Percentiles rank a stretch among this genome's conserved stretches.
These are phyloP conservation scores for Microascus cirrosus DNA, from an alignment of 2,329 filamentous ascomycete genomes.

Conservation along the genomic window DNA sequence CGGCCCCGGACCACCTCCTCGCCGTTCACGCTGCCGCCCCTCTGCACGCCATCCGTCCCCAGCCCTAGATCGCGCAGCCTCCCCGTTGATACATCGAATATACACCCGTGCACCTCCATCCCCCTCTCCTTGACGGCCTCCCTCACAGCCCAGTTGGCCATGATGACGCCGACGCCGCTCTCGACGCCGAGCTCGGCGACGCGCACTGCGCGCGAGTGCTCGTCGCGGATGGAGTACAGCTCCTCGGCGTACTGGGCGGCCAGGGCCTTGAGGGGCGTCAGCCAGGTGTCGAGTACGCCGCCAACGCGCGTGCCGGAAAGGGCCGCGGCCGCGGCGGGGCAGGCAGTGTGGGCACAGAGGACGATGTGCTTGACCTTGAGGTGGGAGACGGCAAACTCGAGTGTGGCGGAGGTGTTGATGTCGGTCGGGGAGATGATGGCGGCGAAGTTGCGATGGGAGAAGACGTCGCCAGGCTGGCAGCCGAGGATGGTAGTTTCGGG, in stretches of 20 bases:
- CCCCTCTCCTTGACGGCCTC: slow-evolving; percentile 61
- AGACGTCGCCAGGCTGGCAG: slow-evolving; percentile 72
- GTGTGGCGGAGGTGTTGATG: slow-evolving; percentile 62
- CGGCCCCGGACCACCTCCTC: slow-evolving; percentile 31
- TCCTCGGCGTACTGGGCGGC: slow-evolving; percentile 38
- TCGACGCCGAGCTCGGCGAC: slow-evolving; percentile 71
- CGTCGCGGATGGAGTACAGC: slow-evolving; percentile 41
- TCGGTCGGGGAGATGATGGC: slow-evolving; percentile 70
- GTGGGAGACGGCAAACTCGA: slow-evolving; percentile 67
- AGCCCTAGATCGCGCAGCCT: slow-evolving; percentile 35
- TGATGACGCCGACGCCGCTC: slow-evolving; percentile 53
- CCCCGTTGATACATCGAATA: slow-evolving; percentile 53
- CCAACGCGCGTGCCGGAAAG: slow-evolving; percentile 34
- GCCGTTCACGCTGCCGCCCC: slow-evolving; percentile 9
- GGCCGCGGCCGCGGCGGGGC: slow-evolving; percentile 55
- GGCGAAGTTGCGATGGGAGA: slow-evolving; percentile 84
- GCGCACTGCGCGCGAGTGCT: slow-evolving; percentile 41
- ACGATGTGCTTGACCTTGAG: slow-evolving; percentile 62
- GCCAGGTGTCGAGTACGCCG: slow-evolving; percentile 44
- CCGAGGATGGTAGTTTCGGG: slow-evolving; percentile 75
- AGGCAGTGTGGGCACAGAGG: slow-evolving; percentile 57
- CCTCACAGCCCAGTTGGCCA: slow-evolving; percentile 57
- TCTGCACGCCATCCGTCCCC: slow-evolving; percentile 21
- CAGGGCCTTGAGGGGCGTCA: slow-evolving; percentile 36
- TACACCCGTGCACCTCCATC: slow-evolving; percentile 63